Evolutionary conservation across 345 rosid genomes (phyloP).

Genomic region (Laguncularia racemosa): DNA sequence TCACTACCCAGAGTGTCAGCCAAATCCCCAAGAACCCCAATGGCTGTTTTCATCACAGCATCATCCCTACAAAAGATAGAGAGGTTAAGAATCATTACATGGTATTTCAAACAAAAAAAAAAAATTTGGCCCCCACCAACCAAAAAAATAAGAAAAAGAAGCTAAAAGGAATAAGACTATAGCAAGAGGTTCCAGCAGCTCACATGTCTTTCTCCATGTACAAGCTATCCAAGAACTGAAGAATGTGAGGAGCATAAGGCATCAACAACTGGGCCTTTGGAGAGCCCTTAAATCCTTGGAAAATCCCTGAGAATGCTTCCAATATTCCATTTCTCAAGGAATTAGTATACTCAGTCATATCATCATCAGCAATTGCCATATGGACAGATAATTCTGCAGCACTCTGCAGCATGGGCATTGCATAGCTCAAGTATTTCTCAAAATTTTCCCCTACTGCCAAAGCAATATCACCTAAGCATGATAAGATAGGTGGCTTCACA

Average conservation of each 20-base stretch:
- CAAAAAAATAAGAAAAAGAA: no score
- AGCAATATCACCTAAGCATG: conserved; percentile 90
- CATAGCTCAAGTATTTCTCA: conserved; percentile 54
- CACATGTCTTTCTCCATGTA: conserved; percentile 68
- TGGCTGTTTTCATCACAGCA: conserved; percentile 77
- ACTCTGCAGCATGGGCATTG: conserved; percentile 71
- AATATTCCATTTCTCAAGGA: conserved; percentile 80
- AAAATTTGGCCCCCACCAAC: no score
- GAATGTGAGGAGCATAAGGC: conserved; percentile 74
- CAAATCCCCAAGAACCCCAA: conserved; percentile 92
- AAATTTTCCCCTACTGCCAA: conserved; percentile 78
- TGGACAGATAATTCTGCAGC: conserved; percentile 76
- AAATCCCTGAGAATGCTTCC: conserved; percentile 90
- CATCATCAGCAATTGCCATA: conserved; percentile 65
- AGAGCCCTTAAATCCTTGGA: conserved; percentile 77
- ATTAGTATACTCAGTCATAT: conserved; percentile 75
- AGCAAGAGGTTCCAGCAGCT: conserved; percentile 7
- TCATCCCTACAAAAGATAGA: conserved; percentile 49
- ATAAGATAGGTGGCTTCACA: conserved; percentile 91
- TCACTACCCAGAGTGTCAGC: conserved; percentile 75
- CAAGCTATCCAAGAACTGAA: conserved; percentile 67
- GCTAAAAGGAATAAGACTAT: not conserved
- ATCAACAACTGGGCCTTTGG: conserved; percentile 70
- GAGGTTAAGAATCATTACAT: conserved; percentile 1
- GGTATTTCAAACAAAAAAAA: conserved; percentile 4